Base-by-base conservation (phyloP, 148 eudicot genomes). In the Rhododendron kiyosumense region DNA sequence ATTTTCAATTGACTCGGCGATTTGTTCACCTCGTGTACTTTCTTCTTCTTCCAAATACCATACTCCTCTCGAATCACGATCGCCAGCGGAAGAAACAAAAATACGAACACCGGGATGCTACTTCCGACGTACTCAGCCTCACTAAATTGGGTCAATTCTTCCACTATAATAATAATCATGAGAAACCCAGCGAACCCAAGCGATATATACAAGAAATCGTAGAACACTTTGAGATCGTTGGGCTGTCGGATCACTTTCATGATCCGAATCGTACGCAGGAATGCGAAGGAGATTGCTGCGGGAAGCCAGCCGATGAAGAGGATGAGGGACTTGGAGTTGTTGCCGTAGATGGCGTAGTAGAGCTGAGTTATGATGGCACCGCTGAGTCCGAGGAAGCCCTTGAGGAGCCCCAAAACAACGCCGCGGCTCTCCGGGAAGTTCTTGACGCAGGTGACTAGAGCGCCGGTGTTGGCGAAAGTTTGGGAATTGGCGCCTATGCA, bases 371-470 rank as follows among this genome's bases (percentile, higher is more conserved):
- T 84, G 49, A 91, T 89, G 0, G 92, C 90, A 0, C 91, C 91
- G 3, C 92, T 89, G 4, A 90, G 81, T 14, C 91, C 91, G 0
- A 90, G 89, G 41, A 89, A 90, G 10, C 92, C 91, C 85, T 90
- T 90, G 59, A 90, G 89, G 12, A 90, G 86, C 4, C 92, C 92
- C 4, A 90, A 57, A 3, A 90, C 88, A 1, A 85, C 88, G 26
- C 91, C 92, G 0, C 92, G 88, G 74, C 89, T 85, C 87, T 90
- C 90, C 2, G 90, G 92, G 82, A 90, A 90, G 87, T 90, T 90
- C 79, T 90, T 90, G 45, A 90, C 92, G 14, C 86, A 85, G 1
- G 92, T 89, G 76, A 89, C 91, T 1, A 89, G 88, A 6, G 91
- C 86, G 10, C 89, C 87, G 17, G 91, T 89, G 84, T 89, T 87